These are phyloP conservation scores for Beauveria australis DNA, from an alignment of 2,329 filamentous ascomycete genomes.

Conservation along the genomic window DNA sequence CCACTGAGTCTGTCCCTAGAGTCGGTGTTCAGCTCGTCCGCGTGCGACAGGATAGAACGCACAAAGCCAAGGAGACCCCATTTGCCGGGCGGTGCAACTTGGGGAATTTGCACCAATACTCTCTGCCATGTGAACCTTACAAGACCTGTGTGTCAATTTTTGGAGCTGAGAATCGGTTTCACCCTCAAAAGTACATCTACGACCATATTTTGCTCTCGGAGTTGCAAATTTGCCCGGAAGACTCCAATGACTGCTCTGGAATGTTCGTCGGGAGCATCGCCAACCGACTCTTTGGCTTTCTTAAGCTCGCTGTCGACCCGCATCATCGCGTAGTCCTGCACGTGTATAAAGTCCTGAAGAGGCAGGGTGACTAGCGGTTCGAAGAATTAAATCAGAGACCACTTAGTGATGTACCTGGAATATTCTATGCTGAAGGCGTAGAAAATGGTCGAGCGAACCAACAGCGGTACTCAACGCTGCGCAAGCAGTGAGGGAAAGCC, in stretches of 20 bases:
- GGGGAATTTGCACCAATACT: no score
- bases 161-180: no score
- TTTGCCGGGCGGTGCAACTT: no score
- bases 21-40: no score
- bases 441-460: neutral
- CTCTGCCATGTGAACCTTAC: no score
- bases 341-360: neutral
- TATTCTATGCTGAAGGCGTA: neutral
- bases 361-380: no score
- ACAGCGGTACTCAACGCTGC: neutral
- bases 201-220: neutral
- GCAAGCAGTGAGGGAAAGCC: neutral
- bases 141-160: no score
- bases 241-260: neutral
- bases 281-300: neutral
- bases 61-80: no score
- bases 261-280: neutral
- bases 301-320: neutral
- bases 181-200: neutral
- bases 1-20: no score
- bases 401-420: no score
- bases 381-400: no score
- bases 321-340: neutral
- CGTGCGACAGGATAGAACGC: no score
- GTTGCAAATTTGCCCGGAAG: neutral